Evolutionary conservation across 2,329 filamentous ascomycete species (phyloP).

Genomic region (Nemania diffusa): DNA sequence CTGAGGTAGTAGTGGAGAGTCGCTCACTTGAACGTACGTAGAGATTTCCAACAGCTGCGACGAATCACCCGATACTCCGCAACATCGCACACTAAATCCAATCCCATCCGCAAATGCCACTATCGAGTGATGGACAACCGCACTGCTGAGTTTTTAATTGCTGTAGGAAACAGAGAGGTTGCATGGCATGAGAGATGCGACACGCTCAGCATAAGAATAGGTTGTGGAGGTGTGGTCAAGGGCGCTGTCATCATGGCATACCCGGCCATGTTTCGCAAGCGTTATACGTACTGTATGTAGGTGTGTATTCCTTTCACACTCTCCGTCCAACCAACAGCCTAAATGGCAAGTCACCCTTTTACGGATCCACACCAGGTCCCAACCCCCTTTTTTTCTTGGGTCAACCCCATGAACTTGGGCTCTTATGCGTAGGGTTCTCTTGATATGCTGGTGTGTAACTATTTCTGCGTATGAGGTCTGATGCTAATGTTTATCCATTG

Average conservation of each 20-base stretch:
- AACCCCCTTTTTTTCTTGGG: constrained; percentile 23
- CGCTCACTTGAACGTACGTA: constrained; percentile 19
- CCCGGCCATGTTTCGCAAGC: constrained; percentile 15
- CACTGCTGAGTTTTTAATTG: constrained; percentile 11
- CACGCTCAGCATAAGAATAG: constrained; percentile 14
- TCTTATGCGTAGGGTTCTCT: background rate
- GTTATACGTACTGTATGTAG: constrained; percentile 4
- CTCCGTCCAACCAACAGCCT: constrained; percentile 46
- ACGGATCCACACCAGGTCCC: constrained; percentile 30
- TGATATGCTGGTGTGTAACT: background rate
- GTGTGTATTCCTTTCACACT: constrained; percentile 27
- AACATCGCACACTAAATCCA: constrained; percentile 2
- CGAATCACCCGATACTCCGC: constrained; percentile 33
- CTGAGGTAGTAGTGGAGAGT: constrained; percentile 35
- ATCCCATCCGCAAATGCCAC: constrained; percentile 13
- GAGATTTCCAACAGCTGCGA: constrained; percentile 29
- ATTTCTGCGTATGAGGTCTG: background rate
- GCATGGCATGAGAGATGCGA: constrained; percentile 20
- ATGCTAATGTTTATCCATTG: background rate
- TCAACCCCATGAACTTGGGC: constrained; percentile 8
- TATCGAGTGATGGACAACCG: constrained; percentile 11
- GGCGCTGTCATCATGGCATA: constrained; percentile 25
- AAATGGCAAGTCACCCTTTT: constrained; percentile 41
- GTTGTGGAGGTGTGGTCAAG: constrained; percentile 11
- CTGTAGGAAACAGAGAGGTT: constrained; percentile 13